phyloP scores from a whole-genome alignment of 345 rosid species.

The Populus ilicifolia region DNA sequence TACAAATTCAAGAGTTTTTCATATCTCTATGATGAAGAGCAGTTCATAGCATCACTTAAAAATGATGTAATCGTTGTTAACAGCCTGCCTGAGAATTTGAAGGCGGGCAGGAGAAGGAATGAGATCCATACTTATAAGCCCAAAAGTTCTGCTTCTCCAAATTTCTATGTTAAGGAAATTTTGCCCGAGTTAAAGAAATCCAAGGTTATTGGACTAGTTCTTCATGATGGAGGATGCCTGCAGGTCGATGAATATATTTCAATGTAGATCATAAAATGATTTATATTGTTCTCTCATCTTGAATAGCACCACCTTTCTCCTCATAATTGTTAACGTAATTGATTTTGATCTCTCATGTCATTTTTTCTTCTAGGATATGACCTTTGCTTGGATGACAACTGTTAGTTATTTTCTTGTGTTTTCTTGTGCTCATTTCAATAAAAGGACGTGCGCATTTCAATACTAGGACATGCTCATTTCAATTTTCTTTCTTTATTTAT shows the following conservation, averaged over 20 bases:
- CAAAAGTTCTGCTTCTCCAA: slow-evolving; percentile 63
- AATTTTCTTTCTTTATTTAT: no score
- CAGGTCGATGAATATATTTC: slow-evolving; percentile 48
- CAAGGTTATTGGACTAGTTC: slow-evolving; percentile 67
- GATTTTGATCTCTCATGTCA: not conserved
- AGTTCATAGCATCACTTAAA: slow-evolving; percentile 84
- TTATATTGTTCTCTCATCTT: not conserved
- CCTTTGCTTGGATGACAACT: not conserved
- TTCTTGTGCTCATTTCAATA: no score
- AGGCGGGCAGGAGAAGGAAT: slow-evolving; percentile 70
- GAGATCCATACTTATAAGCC: slow-evolving; percentile 73
- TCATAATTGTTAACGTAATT: not conserved
- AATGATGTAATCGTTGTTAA: slow-evolving; percentile 68
- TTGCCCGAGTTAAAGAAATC: slow-evolving; percentile 69
- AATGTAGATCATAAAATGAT: not conserved
- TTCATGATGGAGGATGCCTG: slow-evolving; percentile 85
- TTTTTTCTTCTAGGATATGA: not conserved
- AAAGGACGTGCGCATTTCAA: not conserved
- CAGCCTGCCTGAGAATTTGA: slow-evolving; percentile 73
- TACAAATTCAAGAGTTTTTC: slow-evolving; percentile 90
- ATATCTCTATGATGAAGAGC: slow-evolving; percentile 86
- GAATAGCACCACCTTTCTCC: not conserved
- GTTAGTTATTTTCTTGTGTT: not conserved
- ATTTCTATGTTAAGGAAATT: slow-evolving; percentile 70
- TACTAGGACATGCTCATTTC: not conserved